A percentile compares a stretch with the other conserved stretches of the same genome.
These are phyloP conservation scores for Gleditsia sinensis DNA, from an alignment of 306 rosid genomes.

Conservation along the genomic window DNA sequence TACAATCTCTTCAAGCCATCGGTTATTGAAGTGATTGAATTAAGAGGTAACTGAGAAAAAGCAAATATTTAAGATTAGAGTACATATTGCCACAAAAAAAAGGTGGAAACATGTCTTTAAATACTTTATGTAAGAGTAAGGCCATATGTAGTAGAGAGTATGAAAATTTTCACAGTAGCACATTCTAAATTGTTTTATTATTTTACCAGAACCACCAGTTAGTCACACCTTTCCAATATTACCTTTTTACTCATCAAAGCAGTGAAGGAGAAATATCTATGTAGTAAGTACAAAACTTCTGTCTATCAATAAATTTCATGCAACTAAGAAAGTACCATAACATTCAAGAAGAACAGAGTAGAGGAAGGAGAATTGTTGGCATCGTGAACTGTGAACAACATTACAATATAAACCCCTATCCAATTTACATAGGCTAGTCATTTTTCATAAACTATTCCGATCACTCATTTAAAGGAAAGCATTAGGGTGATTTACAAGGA, in stretches of 20 bases:
- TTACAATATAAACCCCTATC: background rate
- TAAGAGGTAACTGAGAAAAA: constrained; percentile 59
- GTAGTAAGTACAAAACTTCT: background rate
- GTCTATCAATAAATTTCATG: background rate
- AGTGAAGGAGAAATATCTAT: background rate
- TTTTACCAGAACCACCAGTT: background rate
- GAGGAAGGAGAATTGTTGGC: too few relatives aligned
- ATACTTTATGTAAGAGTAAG: background rate
- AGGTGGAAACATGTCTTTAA: background rate
- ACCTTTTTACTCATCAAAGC: constrained; percentile 15
- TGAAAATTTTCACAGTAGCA: background rate
- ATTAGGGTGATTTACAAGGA: background rate
- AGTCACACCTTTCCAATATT: constrained; percentile 4
- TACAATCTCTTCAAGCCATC: constrained; percentile 90
- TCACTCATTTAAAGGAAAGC: background rate
- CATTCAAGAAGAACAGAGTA: background rate
- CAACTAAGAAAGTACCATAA: background rate
- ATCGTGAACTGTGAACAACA: background rate
- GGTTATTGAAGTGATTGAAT: constrained; percentile 77
- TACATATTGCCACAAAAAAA: constrained; percentile 20
- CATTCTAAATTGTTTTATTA: constrained; percentile 1
- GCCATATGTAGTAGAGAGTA: constrained; percentile 1
- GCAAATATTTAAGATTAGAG: constrained; percentile 11
- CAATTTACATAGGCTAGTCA: background rate
- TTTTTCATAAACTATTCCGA: background rate